These are phyloP conservation scores for Aspergillus candidus DNA, from an alignment of 2,329 filamentous ascomycete species.

Conservation along the genomic window DNA sequence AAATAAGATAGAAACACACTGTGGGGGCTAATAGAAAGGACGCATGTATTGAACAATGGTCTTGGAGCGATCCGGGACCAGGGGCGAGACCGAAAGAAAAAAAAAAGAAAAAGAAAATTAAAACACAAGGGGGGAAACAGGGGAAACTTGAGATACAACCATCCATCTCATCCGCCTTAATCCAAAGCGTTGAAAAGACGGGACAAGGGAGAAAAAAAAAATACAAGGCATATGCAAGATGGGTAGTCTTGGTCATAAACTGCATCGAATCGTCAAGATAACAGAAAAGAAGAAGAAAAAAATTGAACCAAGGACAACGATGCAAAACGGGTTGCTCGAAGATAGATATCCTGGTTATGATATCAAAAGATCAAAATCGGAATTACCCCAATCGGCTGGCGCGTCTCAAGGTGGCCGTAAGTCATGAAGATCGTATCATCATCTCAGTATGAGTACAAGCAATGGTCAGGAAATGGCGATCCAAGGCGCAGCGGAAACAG, in stretches of 20 bases:
- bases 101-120: slow-evolving; percentile 3
- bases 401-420: slow-evolving; percentile 21
- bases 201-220: slow-evolving; percentile 4
- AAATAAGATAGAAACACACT: slow-evolving; percentile 10
- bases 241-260: slow-evolving; percentile 10
- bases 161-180: no score
- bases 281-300: slow-evolving; percentile 3
- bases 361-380: slow-evolving; percentile 18
- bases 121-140: slow-evolving; percentile 2
- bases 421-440: slow-evolving; percentile 33
- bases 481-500: slow-evolving; percentile 10
- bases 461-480: slow-evolving; percentile 17
- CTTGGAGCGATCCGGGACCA: neutral
- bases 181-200: neutral
- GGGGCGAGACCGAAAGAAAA: neutral
- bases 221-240: slow-evolving; percentile 18
- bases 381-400: slow-evolving; percentile 21
- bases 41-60: slow-evolving; percentile 7
- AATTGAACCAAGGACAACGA: neutral
- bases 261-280: slow-evolving; percentile 15
- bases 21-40: slow-evolving; percentile 1
- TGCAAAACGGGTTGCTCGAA: slow-evolving; percentile 17
- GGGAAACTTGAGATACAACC: no score
- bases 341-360: slow-evolving; percentile 19
- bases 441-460: slow-evolving; percentile 36